Conservation (phyloP, 768 basidiomycete species). For the Podaxis sp. region DNA sequence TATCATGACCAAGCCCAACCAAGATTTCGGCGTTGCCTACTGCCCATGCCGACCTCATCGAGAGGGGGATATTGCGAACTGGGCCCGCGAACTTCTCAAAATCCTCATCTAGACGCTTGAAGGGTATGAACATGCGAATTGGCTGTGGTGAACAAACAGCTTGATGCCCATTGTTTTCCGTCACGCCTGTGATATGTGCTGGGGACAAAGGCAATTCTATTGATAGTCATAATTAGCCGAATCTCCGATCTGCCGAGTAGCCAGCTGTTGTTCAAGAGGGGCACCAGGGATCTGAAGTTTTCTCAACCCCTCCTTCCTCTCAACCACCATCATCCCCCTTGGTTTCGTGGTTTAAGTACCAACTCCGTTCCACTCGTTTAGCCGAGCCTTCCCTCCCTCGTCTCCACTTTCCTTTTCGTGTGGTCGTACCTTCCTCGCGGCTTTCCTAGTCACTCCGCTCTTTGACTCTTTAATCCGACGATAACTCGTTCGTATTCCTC, state of each 20-base stretch:
- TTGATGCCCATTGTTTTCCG: neutral
- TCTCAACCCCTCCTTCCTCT: conserved; percentile 7
- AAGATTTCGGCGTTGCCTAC: neutral
- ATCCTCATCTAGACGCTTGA: neutral
- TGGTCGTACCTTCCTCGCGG: conserved; percentile 19
- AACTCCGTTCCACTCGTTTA: conserved; percentile 10
- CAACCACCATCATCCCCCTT: conserved; percentile 10
- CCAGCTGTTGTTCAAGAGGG: neutral
- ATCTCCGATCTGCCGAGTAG: conserved; percentile 14
- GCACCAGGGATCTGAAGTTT: conserved; percentile 5
- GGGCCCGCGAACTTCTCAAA: neutral
- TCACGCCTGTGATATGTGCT: neutral
- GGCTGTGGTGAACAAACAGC: neutral
- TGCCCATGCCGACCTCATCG: no score
- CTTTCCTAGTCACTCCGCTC: conserved; percentile 18
- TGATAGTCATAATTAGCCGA: conserved; percentile 8
- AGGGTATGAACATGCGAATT: neutral
- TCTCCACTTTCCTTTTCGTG: conserved; percentile 19
- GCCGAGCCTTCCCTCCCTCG: conserved; percentile 6
- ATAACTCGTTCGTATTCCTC: neutral
- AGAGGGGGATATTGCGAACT: neutral
- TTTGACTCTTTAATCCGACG: conserved; percentile 5
- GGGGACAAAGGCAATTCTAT: conserved; percentile 6
- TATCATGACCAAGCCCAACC: neutral
- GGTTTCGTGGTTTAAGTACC: conserved; percentile 15